phyloP scores from a whole-genome alignment of 2,329 filamentous ascomycete species.

The Fusarium stilboides region DNA sequence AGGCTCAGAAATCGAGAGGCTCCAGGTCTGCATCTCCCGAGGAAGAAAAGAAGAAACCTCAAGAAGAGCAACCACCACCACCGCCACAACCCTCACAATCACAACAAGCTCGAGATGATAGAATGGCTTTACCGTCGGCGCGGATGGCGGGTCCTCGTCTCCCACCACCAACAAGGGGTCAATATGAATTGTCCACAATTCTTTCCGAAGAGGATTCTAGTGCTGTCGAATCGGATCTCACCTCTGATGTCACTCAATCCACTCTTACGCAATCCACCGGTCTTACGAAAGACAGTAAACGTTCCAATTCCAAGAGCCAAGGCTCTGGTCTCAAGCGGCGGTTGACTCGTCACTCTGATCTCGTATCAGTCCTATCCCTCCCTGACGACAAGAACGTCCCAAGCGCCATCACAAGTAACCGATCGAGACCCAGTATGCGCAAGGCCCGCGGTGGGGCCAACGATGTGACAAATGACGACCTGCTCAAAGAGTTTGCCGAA shows the following conservation, averaged over 20 bases:
- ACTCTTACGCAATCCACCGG: conserved; percentile 69
- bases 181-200: conserved; percentile 72
- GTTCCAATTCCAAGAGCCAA: conserved; percentile 60
- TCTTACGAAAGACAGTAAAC: conserved; percentile 63
- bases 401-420: conserved; percentile 76
- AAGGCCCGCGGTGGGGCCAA: conserved; percentile 77
- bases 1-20: conserved; percentile 31
- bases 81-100: background rate
- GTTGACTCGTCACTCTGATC: conserved; percentile 91
- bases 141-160: conserved; percentile 55
- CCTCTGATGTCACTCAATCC: conserved; percentile 67
- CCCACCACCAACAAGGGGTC: conserved; percentile 67
- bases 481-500: conserved; percentile 83
- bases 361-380: conserved; percentile 91
- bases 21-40: conserved; percentile 39
- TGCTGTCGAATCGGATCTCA: conserved; percentile 64
- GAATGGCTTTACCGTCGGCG: conserved; percentile 42
- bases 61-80: background rate
- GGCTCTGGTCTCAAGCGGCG: conserved; percentile 76
- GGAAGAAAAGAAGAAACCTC: conserved; percentile 42
- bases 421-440: conserved; percentile 84
- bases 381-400: conserved; percentile 71
- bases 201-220: conserved; percentile 66
- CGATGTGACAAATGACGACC: conserved; percentile 79
- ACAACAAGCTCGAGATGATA: conserved; percentile 27